Conservation (phyloP, 192 early-diverging fungal genomes). For the Umbelopsis isabellina region DNA sequence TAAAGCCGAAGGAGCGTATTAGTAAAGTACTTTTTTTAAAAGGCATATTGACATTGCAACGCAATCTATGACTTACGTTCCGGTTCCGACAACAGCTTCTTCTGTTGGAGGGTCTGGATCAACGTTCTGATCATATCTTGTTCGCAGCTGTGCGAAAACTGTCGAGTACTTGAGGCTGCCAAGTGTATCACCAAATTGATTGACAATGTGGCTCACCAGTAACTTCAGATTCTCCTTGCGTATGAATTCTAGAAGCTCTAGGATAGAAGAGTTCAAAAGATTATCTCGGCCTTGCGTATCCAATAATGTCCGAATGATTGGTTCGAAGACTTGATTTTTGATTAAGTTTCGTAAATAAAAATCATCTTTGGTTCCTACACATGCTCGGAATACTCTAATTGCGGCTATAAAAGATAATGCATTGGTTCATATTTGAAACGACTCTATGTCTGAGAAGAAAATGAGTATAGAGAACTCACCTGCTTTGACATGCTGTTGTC, state of each 20-base stretch:
- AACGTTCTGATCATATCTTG: slow-evolving; percentile 65
- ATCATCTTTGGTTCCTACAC: slow-evolving; percentile 81
- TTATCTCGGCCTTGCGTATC: slow-evolving; percentile 75
- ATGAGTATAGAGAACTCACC: slow-evolving; percentile 49
- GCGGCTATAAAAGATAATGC: slow-evolving; percentile 57
- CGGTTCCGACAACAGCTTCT: slow-evolving; percentile 21
- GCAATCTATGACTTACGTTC: slow-evolving; percentile 38
- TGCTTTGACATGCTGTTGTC: slow-evolving; percentile 69
- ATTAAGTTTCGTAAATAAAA: slow-evolving; percentile 80
- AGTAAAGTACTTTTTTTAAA: too few relatives aligned
- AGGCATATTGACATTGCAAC: slow-evolving; percentile 12
- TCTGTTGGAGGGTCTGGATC: slow-evolving; percentile 45
- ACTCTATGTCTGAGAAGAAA: background rate
- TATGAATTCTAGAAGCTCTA: slow-evolving; percentile 88
- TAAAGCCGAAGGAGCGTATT: background rate
- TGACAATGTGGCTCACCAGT: slow-evolving; percentile 72
- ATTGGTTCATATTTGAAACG: background rate
- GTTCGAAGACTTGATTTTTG: slow-evolving; percentile 72
- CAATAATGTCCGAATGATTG: slow-evolving; percentile 64
- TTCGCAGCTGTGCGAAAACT: slow-evolving; percentile 61
- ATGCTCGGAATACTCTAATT: slow-evolving; percentile 76
- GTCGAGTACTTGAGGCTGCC: slow-evolving; percentile 63
- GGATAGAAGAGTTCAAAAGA: slow-evolving; percentile 85
- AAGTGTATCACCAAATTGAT: slow-evolving; percentile 60
- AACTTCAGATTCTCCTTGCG: slow-evolving; percentile 69